phyloP scores from a whole-genome alignment of 1,284 basidiomycete genomes.

The Sporisorium scitamineum region DNA sequence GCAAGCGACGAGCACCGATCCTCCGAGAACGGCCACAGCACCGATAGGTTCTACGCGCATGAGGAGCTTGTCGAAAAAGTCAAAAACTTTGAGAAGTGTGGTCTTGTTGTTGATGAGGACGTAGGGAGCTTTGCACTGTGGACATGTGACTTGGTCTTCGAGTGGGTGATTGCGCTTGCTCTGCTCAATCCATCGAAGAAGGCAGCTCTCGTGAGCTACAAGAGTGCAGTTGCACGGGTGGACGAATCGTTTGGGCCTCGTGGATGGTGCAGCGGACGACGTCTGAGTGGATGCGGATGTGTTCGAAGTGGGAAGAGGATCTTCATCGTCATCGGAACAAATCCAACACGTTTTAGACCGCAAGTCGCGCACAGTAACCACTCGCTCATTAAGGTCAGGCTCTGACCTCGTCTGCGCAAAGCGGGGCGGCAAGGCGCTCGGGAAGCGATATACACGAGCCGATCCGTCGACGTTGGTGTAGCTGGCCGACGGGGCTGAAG shows the following conservation, averaged over 20 bases:
- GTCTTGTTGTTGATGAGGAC: slow-evolving; percentile 53
- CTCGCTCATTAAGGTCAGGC: slow-evolving; percentile 21
- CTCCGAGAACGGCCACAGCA: slow-evolving; percentile 26
- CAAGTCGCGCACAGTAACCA: slow-evolving; percentile 56
- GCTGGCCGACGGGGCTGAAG: slow-evolving; percentile 2
- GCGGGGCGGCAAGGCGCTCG: slow-evolving; percentile 24
- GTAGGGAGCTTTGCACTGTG: slow-evolving; percentile 56
- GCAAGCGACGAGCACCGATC: slow-evolving; percentile 41
- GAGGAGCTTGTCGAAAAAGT: slow-evolving; percentile 44
- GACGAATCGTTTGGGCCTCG: slow-evolving; percentile 43
- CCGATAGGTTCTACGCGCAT: slow-evolving; percentile 39
- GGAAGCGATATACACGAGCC: slow-evolving; percentile 39
- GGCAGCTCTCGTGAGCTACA: slow-evolving; percentile 61
- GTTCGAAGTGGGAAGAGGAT: slow-evolving; percentile 6
- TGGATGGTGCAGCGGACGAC: background rate
- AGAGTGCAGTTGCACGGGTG: slow-evolving; percentile 64
- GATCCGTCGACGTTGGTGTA: slow-evolving; percentile 37
- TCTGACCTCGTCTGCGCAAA: slow-evolving; percentile 13
- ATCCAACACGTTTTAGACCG: slow-evolving; percentile 60
- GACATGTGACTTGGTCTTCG: slow-evolving; percentile 47
- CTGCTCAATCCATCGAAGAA: slow-evolving; percentile 60
- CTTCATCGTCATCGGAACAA: slow-evolving; percentile 61
- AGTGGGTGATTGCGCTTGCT: slow-evolving; percentile 35
- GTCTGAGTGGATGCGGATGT: background rate
- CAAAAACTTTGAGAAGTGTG: slow-evolving; percentile 37